Percentiles rank a stretch among this genome's conserved stretches.
Conservation (phyloP, 2,329 filamentous ascomycete genomes). For the Cordyceps pruinosa region DNA sequence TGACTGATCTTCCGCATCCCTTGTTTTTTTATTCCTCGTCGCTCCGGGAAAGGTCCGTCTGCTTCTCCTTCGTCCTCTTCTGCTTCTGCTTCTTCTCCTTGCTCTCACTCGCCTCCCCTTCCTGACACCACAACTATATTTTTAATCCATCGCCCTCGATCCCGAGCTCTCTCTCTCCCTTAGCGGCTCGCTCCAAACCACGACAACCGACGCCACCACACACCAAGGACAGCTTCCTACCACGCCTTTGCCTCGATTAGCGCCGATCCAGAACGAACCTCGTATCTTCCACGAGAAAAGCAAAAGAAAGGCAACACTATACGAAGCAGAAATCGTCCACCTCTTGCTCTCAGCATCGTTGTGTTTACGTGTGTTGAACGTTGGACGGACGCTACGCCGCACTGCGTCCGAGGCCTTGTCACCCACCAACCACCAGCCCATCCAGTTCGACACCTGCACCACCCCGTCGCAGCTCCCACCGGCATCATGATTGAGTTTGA, state of each 20-base stretch:
- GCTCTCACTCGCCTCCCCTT: neutral
- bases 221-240: neutral
- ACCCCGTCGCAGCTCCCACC: neutral
- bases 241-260: slow-evolving; percentile 2
- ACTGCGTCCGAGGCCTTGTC: neutral
- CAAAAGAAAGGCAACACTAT: neutral
- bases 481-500: slow-evolving; percentile 44
- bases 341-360: neutral
- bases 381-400: neutral
- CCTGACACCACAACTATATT: neutral
- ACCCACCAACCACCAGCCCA: neutral
- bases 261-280: slow-evolving; percentile 2
- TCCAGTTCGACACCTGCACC: neutral
- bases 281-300: neutral
- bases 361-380: neutral
- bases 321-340: neutral
- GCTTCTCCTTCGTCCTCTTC: neutral
- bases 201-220: neutral
- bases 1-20: neutral
- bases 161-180: neutral
- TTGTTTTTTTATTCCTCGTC: neutral
- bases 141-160: neutral
- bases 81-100: neutral
- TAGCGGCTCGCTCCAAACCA: neutral
- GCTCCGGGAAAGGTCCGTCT: neutral